A percentile compares a stretch with the other conserved stretches of the same genome.
Conservation (phyloP, 768 basidiomycete species). For the Dioszegia crocea region DNA sequence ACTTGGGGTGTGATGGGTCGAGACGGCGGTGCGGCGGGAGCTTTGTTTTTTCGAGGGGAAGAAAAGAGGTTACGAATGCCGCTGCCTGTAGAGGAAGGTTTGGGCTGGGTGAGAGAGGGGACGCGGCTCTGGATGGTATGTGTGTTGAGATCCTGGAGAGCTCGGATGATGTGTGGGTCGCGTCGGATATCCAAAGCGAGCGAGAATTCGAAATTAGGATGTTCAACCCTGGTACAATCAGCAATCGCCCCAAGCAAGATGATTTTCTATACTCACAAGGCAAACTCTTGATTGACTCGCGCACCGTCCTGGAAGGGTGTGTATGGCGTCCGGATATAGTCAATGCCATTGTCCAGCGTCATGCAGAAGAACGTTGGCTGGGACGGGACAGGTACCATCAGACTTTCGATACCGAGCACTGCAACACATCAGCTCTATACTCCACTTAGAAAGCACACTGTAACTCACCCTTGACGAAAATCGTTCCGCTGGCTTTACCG, state of each 20-base stretch:
- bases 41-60: slow-evolving; percentile 50
- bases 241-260: too few relatives aligned
- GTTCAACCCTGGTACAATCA: slow-evolving; percentile 51
- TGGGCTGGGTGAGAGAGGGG: slow-evolving; percentile 53
- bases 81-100: slow-evolving; percentile 60
- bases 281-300: slow-evolving; percentile 49
- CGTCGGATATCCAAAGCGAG: slow-evolving; percentile 79
- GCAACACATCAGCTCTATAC: background rate
- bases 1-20: slow-evolving; percentile 1
- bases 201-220: slow-evolving; percentile 91
- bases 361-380: slow-evolving; percentile 71
- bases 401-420: slow-evolving; percentile 73
- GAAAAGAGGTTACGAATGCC: slow-evolving; percentile 50
- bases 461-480: slow-evolving; percentile 82
- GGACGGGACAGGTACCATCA: slow-evolving; percentile 74
- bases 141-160: slow-evolving; percentile 66
- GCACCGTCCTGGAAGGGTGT: slow-evolving; percentile 38
- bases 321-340: slow-evolving; percentile 80
- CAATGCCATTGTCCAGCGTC: slow-evolving; percentile 93
- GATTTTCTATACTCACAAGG: slow-evolving; percentile 42
- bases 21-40: slow-evolving; percentile 4
- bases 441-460: too few relatives aligned
- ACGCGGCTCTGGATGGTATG: slow-evolving; percentile 41
- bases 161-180: slow-evolving; percentile 70
- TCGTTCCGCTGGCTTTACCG: slow-evolving; percentile 81